These are phyloP conservation scores for Aspergillus panamensis DNA, from an alignment of 495 filamentous ascomycete species.

Conservation along the genomic window DNA sequence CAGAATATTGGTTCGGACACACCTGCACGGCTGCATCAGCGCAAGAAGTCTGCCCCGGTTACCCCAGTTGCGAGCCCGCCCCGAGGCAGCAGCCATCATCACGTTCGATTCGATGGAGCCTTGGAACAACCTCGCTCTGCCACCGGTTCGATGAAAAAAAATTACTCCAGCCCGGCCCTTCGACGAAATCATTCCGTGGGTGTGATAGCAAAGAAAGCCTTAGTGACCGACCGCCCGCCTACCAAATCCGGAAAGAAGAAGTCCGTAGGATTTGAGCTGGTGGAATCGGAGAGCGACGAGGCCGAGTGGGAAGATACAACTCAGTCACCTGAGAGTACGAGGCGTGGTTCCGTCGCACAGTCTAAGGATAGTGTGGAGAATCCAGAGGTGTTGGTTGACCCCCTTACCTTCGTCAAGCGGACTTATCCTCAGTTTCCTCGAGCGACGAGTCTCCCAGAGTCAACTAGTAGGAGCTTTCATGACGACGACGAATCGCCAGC, in stretches of 20 bases:
- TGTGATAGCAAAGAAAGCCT: constrained; percentile 34
- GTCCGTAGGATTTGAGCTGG: constrained; percentile 47
- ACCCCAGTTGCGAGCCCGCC: constrained; percentile 44
- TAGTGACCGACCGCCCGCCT: constrained; percentile 38
- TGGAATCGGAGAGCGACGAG: constrained; percentile 45
- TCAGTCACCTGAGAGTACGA: constrained; percentile 49
- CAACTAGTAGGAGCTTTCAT: constrained; percentile 36
- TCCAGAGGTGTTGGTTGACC: constrained; percentile 40
- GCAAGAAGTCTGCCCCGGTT: constrained; percentile 48
- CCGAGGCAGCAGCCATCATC: constrained; percentile 26
- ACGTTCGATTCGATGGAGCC: constrained; percentile 43
- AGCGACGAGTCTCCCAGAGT: constrained; percentile 46
- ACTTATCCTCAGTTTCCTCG: constrained; percentile 44
- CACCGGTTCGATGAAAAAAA: constrained; percentile 42
- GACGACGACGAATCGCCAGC: constrained; percentile 15
- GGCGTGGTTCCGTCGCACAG: constrained; percentile 44
- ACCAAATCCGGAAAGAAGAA: constrained; percentile 45
- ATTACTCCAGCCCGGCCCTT: constrained; percentile 43
- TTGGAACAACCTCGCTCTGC: constrained; percentile 29
- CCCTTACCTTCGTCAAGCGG: constrained; percentile 47
- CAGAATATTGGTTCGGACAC: constrained; percentile 32
- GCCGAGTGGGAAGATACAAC: constrained; percentile 51
- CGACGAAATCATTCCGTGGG: constrained; percentile 34
- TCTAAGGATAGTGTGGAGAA: constrained; percentile 43
- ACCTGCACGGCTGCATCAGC: constrained; percentile 40